Evolutionary conservation across 2,329 filamentous ascomycete species (phyloP).

Genomic region (Phaeomoniella chlamydospora): DNA sequence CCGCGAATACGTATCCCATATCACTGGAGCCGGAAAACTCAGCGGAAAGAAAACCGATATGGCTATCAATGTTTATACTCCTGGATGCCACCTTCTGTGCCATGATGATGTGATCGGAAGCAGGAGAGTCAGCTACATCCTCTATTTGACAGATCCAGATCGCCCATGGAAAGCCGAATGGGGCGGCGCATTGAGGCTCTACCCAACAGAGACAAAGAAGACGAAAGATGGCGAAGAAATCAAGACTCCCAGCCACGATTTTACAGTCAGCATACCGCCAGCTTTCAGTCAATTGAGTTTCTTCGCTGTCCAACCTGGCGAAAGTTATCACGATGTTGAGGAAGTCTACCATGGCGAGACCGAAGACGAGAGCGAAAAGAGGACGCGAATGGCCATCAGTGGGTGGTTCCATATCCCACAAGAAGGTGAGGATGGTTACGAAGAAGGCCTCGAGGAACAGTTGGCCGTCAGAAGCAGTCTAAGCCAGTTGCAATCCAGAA

Average conservation of each 20-base stretch:
- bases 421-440: conserved; percentile 79
- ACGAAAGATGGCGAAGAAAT: conserved; percentile 60
- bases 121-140: conserved; percentile 86
- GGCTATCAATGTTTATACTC: conserved; percentile 97
- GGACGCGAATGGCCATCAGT: conserved; percentile 88
- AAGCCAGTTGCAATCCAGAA: conserved; percentile 83
- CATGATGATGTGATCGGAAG: conserved; percentile 99
- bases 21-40: conserved; percentile 74
- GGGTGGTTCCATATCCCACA: conserved; percentile 99
- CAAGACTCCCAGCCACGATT: conserved; percentile 66
- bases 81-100: conserved; percentile 86
- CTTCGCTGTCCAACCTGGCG: conserved; percentile 94
- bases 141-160: conserved; percentile 90
- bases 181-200: conserved; percentile 84
- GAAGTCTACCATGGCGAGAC: conserved; percentile 68
- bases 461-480: conserved; percentile 80
- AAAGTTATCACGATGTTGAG: conserved; percentile 98
- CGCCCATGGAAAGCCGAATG: conserved; percentile 73
- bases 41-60: conserved; percentile 95
- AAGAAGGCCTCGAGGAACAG: conserved; percentile 75
- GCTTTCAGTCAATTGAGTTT: conserved; percentile 97
- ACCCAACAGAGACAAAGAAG: conserved; percentile 53
- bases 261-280: conserved; percentile 71
- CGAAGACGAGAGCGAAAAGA: conserved; percentile 44
- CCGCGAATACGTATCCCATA: conserved; percentile 71